These are phyloP conservation scores for Diospyros kaki DNA, from an alignment of 148 eudicot species.

Conservation along the genomic window DNA sequence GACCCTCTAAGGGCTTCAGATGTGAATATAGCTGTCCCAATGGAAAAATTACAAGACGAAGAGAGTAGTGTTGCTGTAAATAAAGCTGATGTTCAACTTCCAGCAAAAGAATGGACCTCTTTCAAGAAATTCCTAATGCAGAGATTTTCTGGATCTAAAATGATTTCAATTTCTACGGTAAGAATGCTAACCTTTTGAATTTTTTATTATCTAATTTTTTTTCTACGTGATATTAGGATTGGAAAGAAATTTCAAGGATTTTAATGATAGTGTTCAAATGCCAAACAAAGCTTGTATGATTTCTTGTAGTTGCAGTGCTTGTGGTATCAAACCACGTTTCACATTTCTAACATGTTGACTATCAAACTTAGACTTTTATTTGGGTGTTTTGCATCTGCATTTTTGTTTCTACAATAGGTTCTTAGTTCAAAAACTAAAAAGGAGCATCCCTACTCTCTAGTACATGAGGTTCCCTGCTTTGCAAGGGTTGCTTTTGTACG, in stretches of 20 bases:
- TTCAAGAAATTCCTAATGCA: constrained; percentile 60
- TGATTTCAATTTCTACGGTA: constrained; percentile 53
- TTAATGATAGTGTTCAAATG: not conserved
- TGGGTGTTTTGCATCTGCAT: not conserved
- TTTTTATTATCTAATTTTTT: not conserved
- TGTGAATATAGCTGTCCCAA: constrained; percentile 16
- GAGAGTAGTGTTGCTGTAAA: constrained; percentile 9
- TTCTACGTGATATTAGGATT: too few relatives aligned
- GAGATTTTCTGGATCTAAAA: constrained; percentile 55
- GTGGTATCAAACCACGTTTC: not conserved
- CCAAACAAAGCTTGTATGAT: not conserved
- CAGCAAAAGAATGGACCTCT: constrained; percentile 54
- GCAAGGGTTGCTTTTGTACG: too few relatives aligned
- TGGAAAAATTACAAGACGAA: constrained; percentile 21
- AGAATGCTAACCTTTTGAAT: constrained; percentile 12
- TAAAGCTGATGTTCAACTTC: constrained; percentile 20
- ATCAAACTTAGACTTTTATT: not conserved
- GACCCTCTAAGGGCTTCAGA: constrained; percentile 48
- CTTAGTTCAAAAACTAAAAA: not conserved
- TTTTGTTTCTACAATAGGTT: not conserved
- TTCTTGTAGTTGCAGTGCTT: not conserved
- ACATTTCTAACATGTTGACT: not conserved
- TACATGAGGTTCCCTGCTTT: too few relatives aligned
- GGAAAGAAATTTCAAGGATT: too few relatives aligned
- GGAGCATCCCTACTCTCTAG: too few relatives aligned